Evolutionary conservation across 352 stramenopile genomes (phyloP).

Genomic region (Phytopythium litorale): DNA sequence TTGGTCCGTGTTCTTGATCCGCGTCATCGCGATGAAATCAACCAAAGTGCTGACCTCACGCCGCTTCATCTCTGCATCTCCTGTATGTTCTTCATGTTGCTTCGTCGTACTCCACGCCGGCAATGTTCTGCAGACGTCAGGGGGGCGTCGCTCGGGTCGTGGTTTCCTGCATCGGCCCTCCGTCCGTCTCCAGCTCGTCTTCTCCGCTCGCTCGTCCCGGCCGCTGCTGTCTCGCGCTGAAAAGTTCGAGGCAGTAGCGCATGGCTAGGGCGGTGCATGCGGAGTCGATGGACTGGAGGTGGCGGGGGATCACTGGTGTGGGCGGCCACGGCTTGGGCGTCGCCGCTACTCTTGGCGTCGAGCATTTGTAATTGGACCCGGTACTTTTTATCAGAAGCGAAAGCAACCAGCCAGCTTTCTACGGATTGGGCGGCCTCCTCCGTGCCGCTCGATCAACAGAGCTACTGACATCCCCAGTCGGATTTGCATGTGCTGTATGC

Average conservation of each 20-base stretch:
- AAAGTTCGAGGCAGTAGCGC: conserved; percentile 56
- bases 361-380: conserved; percentile 82
- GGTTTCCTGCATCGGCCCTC: conserved; percentile 10
- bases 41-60: conserved; percentile 82
- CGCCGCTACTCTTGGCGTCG: conserved; percentile 1
- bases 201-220: not conserved
- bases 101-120: conserved; percentile 88
- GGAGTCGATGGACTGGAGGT: conserved; percentile 6
- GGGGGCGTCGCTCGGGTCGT: conserved; percentile 21
- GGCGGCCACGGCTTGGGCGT: not conserved
- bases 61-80: conserved; percentile 11
- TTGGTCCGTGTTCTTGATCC: conserved; percentile 92
- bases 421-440: conserved; percentile 63
- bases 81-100: conserved; percentile 30
- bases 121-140: conserved; percentile 62
- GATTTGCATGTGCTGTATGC: conserved; percentile 5
- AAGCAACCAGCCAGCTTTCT: conserved; percentile 80
- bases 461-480: conserved; percentile 56
- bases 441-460: conserved; percentile 74
- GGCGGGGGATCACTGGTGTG: conserved; percentile 15
- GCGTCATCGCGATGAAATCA: conserved; percentile 90
- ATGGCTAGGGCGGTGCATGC: not conserved
- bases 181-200: not conserved
- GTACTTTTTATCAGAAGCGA: conserved; percentile 90
- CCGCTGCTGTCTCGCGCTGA: conserved; percentile 43